Evolutionary conservation across 164 flowering plant genomes (phyloP), one percentile per base, ranked within the genome.

Genomic region (Pachysandra terminalis): DNA sequence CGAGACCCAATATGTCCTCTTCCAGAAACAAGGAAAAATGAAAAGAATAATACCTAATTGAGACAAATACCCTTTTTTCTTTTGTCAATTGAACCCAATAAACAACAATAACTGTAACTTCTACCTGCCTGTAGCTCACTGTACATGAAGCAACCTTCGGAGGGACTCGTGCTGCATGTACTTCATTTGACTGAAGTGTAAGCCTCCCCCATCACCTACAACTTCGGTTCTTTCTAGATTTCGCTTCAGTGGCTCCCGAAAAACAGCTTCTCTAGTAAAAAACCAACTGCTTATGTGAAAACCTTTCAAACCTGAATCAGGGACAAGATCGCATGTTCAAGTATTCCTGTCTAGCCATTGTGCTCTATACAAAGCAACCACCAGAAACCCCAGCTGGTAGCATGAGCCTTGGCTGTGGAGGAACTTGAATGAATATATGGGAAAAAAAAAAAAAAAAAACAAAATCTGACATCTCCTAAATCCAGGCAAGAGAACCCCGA

Each of bases 401-500:
- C 79, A 76, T 57, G 71, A 68, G 66, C 75, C 73, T 52, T 40
- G 53, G 71, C 40, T 25, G 24, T 24, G 5, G 51, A 61, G 25
- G 71, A 59, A 68, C 62, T 48, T n/a, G 26, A 64, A 71, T 67
- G 61, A 76, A 65, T 72, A 72, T 57, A 32, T 32, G 37, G 37
- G 37, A 28, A 60, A 78, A 72, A n/a, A n/a, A n/a, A n/a, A n/a
- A n/a, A n/a, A n/a, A n/a, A n/a, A n/a, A n/a, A n/a, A n/a, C n/a
- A n/a, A n/a, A 59, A 68, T 68, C 66, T 70, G 60, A 61, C 19
- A 56, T 57, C 71, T 63, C 69, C 73, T 81, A 96, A 69, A 93
- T 91, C 98, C 98, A 96, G 70, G 99, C 98, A 71, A 93, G 90
- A 69, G 98, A 86, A 68, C 98, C 97, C 68, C 95, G 86, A 60